phyloP scores from a whole-genome alignment of 2,329 filamentous ascomycete species.

The Rhexocercosporidium sp. region DNA sequence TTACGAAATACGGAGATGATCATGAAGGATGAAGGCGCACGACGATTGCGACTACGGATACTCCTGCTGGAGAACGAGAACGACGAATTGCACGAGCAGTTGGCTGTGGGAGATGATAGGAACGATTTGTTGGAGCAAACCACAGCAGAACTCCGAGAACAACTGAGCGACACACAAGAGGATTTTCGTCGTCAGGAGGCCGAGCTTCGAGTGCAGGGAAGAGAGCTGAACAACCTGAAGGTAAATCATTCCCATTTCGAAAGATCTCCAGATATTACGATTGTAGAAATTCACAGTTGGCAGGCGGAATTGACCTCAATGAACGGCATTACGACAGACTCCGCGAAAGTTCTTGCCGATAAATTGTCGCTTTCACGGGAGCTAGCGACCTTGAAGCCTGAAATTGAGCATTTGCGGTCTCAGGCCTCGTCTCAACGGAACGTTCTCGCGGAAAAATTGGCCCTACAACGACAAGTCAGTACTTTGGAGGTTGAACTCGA shows the following conservation, averaged over 20 bases:
- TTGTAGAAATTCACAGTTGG: constrained; percentile 5
- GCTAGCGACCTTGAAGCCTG: constrained; percentile 61
- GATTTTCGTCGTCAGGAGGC: constrained; percentile 30
- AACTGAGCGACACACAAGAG: constrained; percentile 54
- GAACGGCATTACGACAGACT: constrained; percentile 69
- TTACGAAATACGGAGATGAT: constrained; percentile 70
- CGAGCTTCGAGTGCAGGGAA: constrained; percentile 55
- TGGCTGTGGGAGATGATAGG: constrained; percentile 64
- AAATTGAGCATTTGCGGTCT: constrained; percentile 65
- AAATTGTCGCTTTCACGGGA: constrained; percentile 67
- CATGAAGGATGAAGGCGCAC: constrained; percentile 74
- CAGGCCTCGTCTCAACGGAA: constrained; percentile 67
- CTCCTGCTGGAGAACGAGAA: constrained; percentile 79
- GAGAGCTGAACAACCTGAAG: constrained; percentile 61
- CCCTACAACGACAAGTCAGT: constrained; percentile 77
- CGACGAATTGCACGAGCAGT: constrained; percentile 66
- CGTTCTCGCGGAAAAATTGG: constrained; percentile 77
- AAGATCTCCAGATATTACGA: background rate
- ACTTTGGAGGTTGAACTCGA: constrained; percentile 82
- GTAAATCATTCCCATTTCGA: constrained; percentile 43
- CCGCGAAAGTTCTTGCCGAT: constrained; percentile 70
- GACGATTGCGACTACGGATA: constrained; percentile 71
- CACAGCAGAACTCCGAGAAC: constrained; percentile 53
- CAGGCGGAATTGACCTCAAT: constrained; percentile 76
- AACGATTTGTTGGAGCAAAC: constrained; percentile 59